Base-by-base conservation (phyloP, 139 green algal genomes). In the Ettlia oleoabundans region DNA sequence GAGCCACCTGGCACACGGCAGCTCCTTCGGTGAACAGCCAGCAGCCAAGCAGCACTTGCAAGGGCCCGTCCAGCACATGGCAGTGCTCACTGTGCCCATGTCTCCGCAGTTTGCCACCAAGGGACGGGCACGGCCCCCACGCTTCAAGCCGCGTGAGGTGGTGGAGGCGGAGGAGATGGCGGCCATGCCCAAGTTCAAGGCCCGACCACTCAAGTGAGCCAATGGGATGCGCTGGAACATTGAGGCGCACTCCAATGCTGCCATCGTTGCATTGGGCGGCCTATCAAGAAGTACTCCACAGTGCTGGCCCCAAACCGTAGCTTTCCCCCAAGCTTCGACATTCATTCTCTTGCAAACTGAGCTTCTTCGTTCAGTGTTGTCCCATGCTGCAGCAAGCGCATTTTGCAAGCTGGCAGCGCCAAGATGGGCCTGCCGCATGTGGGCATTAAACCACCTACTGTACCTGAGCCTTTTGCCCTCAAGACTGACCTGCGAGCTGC, bases 121-220 rank as follows among this genome's bases (percentile, higher is more conserved):
- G 53, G 28, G 35, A 15, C 88, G 92, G 13, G n/a, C 58, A 9
- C 85, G 91, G 37, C 82, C 85, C 6, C 41, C 78, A 21, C 64
- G 71, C 6, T 89, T 88, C 82, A 94, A 95, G 87, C 84, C 87
- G 9, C 86, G 80, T 1, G 87, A 92, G 67, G 80, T 90, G 77
- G 53, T 86, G 79, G 90, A 95, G 64, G 82, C 72, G 58, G 90
- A 93, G 78, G 78, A 86, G 62, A 88, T 93, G 89, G 82, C 83
- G 37, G 69, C 74, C 35, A 87, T 90, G 84, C 86, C 87, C 19
- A 61, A 82, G 38, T 92, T 95, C 85, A 78, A 89, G 28, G 88
- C 90, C 7, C 86, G 80, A 33, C 87, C 86, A 0, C n/a, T 93
- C 38, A 88, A 91, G 90, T 94, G 51, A 81, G 90, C n/a, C n/a